Percentiles rank a stretch among this genome's conserved stretches.
Conservation (phyloP, 2,329 filamentous ascomycete species). For the Exutisphaerella laricina region DNA sequence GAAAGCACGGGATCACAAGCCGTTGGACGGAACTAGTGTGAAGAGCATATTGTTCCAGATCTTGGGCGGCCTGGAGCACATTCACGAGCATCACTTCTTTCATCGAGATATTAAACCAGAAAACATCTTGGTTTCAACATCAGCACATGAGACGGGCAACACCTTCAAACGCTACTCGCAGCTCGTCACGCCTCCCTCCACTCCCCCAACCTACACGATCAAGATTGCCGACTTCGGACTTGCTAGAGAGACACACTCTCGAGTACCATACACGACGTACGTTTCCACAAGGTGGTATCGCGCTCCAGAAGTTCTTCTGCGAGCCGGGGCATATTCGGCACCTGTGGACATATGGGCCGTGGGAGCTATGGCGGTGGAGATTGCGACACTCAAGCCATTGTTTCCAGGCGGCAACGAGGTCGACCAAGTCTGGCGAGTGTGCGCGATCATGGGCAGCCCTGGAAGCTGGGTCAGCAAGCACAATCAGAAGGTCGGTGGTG, state of each 20-base stretch:
- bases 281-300: conserved; percentile 96
- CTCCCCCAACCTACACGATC: conserved; percentile 87
- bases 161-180: conserved; percentile 90
- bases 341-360: conserved; percentile 99
- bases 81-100: conserved; percentile 95
- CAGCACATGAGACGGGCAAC: conserved; percentile 72
- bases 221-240: conserved; percentile 99
- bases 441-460: conserved; percentile 98
- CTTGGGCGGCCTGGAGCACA: conserved; percentile 90
- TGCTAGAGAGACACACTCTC: conserved; percentile 94
- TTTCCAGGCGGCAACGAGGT: conserved; percentile 98
- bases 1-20: conserved; percentile 97
- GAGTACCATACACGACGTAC: conserved; percentile 94
- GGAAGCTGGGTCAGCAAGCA: conserved; percentile 97
- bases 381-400: conserved; percentile 90
- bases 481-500: conserved; percentile 79
- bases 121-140: conserved; percentile 95
- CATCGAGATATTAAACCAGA: conserved; percentile 99
- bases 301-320: conserved; percentile 86
- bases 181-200: conserved; percentile 89
- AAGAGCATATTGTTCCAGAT: conserved; percentile 99
- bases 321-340: conserved; percentile 93
- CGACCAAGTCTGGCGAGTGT: conserved; percentile 97
- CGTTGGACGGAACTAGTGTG: conserved; percentile 79
- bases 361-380: conserved; percentile 96